Conservation (phyloP, 1,139 yeast species). For the Geotrichum candidum region DNA sequence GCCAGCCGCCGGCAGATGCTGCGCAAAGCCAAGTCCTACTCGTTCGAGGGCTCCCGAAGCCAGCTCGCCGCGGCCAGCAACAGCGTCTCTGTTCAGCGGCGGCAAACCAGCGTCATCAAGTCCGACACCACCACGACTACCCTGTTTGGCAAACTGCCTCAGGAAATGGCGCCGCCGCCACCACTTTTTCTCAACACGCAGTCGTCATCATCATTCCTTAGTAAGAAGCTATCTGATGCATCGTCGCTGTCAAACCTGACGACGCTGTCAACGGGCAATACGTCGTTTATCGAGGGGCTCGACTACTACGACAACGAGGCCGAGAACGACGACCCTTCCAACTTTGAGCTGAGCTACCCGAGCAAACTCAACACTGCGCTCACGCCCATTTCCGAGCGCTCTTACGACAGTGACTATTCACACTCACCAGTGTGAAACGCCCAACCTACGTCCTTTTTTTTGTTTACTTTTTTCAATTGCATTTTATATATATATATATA, state of each 20-base stretch:
- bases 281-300: neutral
- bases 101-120: conserved; percentile 14
- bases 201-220: neutral
- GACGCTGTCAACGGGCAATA: neutral
- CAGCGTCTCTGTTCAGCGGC: neutral
- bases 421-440: neutral
- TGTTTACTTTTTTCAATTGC: neutral
- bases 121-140: neutral
- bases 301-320: neutral
- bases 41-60: conserved; percentile 11
- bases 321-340: neutral
- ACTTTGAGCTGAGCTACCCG: neutral
- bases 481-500: too few species aligned
- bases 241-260: neutral
- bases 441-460: neutral
- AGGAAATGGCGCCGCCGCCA: neutral
- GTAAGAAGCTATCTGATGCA: neutral
- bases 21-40: conserved; percentile 16
- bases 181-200: neutral
- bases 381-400: neutral
- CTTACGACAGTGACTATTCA: conserved; percentile 8
- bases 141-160: neutral
- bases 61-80: conserved; percentile 1
- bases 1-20: neutral
- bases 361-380: neutral